Evolutionary conservation across 2,329 filamentous ascomycete genomes (phyloP).

Genomic region (Aspergillus cejpii): DNA sequence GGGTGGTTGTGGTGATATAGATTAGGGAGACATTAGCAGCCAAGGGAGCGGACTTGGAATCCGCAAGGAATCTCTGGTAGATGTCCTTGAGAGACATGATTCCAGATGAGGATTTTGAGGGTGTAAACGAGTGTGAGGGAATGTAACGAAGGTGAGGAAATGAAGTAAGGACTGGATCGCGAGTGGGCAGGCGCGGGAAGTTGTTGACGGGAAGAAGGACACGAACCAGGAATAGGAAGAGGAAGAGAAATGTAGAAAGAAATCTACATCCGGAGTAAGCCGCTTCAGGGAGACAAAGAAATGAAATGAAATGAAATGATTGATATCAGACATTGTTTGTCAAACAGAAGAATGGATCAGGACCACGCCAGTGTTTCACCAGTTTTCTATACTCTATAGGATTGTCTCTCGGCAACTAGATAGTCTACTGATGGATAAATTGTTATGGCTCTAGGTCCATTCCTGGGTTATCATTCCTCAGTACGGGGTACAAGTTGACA

Average conservation of each 20-base stretch:
- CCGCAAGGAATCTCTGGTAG: constrained; percentile 67
- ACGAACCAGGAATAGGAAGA: no score
- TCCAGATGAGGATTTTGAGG: neutral
- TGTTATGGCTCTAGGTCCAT: neutral
- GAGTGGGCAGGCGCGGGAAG: constrained; percentile 7
- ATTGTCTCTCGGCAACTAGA: constrained; percentile 16
- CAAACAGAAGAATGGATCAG: constrained; percentile 7
- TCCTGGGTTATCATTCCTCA: neutral
- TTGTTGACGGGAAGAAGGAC: neutral
- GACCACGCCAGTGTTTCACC: constrained; percentile 23
- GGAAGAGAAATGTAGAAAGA: neutral
- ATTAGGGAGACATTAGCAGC: constrained; percentile 63
- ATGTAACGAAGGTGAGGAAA: constrained; percentile 8
- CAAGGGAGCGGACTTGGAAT: constrained; percentile 58
- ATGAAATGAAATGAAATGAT: no score
- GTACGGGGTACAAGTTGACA: no score
- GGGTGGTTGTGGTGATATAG: constrained; percentile 84
- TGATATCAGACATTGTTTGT: no score
- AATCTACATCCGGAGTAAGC: neutral
- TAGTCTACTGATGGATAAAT: no score
- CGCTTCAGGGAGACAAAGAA: no score
- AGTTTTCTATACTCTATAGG: no score
- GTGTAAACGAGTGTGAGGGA: constrained; percentile 9
- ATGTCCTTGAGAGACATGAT: constrained; percentile 42
- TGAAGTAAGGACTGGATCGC: constrained; percentile 12